These are phyloP conservation scores for Talaromyces ruber DNA, from an alignment of 495 filamentous ascomycete genomes.

Conservation along the genomic window DNA sequence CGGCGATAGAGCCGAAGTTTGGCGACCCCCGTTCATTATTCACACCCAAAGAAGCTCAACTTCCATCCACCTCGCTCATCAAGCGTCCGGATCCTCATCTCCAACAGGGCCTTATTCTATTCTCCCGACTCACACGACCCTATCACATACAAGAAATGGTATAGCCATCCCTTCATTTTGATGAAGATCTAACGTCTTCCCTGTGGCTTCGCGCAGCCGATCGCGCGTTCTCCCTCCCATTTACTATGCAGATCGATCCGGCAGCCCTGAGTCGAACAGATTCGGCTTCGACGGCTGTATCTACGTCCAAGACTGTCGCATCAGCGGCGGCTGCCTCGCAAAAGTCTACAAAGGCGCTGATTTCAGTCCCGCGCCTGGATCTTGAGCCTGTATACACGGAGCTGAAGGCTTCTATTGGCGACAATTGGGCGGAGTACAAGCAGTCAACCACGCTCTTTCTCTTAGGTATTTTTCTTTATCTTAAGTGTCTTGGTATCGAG, in stretches of 20 bases:
- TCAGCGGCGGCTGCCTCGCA: constrained; percentile 38
- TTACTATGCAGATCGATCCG: constrained; percentile 76
- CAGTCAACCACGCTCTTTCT: constrained; percentile 72
- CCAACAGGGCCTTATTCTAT: neutral
- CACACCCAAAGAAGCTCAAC: constrained; percentile 5
- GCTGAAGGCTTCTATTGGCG: constrained; percentile 71
- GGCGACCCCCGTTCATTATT: constrained; percentile 5
- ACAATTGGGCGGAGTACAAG: constrained; percentile 86
- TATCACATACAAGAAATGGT: constrained; percentile 6
- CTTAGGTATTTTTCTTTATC: constrained; percentile 49
- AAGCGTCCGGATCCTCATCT: constrained; percentile 19
- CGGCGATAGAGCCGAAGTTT: constrained; percentile 4
- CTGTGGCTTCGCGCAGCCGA: constrained; percentile 35
- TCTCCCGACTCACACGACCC: constrained; percentile 4
- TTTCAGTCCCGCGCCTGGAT: constrained; percentile 76
- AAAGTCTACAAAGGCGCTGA: constrained; percentile 48
- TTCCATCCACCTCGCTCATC: constrained; percentile 18
- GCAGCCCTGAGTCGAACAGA: constrained; percentile 68
- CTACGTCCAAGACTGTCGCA: constrained; percentile 52
- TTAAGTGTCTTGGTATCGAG: neutral
- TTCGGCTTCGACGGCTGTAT: constrained; percentile 48
- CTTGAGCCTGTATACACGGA: constrained; percentile 82
- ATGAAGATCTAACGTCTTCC: constrained; percentile 34
- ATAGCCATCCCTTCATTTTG: constrained; percentile 12
- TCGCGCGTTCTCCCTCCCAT: constrained; percentile 25